Evolutionary conservation across 495 filamentous ascomycete species (phyloP).

Genomic region (Penicillium antarcticum): DNA sequence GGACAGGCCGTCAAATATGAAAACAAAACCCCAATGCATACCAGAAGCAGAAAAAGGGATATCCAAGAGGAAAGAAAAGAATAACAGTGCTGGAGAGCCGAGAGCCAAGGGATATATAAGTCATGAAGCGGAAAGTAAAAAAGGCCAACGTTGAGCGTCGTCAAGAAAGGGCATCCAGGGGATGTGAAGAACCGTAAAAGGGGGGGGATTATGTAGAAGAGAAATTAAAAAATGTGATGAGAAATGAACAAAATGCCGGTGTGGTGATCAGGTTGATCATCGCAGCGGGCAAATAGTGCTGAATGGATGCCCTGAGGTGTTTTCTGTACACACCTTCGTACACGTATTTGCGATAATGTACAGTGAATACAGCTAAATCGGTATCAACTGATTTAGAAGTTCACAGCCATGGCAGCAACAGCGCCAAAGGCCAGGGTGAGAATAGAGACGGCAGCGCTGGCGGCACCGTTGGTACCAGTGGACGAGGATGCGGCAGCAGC

Average conservation of each 20-base stretch:
- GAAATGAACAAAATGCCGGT: constrained; percentile 14
- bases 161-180: constrained; percentile 12
- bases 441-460: constrained; percentile 22
- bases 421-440: constrained; percentile 26
- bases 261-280: neutral
- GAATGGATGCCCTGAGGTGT: neutral
- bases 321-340: constrained; percentile 11
- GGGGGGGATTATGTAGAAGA: constrained; percentile 17
- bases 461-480: constrained; percentile 15
- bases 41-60: constrained; percentile 17
- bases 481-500: constrained; percentile 11
- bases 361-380: constrained; percentile 1
- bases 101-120: constrained; percentile 22
- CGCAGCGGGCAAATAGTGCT: neutral
- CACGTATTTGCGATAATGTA: constrained; percentile 1
- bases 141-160: constrained; percentile 26
- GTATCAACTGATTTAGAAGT: constrained; percentile 14
- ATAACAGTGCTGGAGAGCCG: constrained; percentile 22
- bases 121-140: constrained; percentile 20
- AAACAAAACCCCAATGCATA: constrained; percentile 20
- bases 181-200: constrained; percentile 14
- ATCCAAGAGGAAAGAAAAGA: constrained; percentile 23
- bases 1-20: constrained; percentile 17
- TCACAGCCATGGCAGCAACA: constrained; percentile 24
- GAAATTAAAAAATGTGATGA: constrained; percentile 10